Conservation (phyloP, 2,329 filamentous ascomycete genomes). For the Lachnellula hyalina region DNA sequence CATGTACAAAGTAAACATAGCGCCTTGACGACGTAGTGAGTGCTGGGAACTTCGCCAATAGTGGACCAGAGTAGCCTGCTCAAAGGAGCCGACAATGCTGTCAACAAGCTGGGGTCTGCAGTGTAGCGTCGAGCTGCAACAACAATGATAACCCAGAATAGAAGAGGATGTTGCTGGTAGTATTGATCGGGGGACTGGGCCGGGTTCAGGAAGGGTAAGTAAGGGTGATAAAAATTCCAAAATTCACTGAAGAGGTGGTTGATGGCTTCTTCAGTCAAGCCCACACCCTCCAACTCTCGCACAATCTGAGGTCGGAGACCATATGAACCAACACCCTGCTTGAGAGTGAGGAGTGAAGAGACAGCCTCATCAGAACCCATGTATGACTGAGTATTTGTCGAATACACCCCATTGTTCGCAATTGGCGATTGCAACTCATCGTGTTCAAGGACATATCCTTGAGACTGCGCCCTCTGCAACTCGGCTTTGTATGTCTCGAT, state of each 20-base stretch:
- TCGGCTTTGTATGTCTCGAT: constrained; percentile 63
- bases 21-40: constrained; percentile 76
- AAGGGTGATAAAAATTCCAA: constrained; percentile 71
- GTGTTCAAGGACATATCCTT: constrained; percentile 51
- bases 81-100: constrained; percentile 61
- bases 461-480: constrained; percentile 53
- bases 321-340: constrained; percentile 57
- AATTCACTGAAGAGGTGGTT: constrained; percentile 66
- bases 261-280: constrained; percentile 59
- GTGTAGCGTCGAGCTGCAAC: constrained; percentile 69
- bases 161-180: constrained; percentile 68
- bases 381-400: constrained; percentile 54
- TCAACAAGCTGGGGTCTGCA: constrained; percentile 54
- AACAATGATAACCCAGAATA: constrained; percentile 81
- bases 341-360: constrained; percentile 60
- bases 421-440: constrained; percentile 57
- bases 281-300: constrained; percentile 52
- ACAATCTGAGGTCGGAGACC: constrained; percentile 22
- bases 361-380: constrained; percentile 67
- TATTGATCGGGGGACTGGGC: constrained; percentile 65
- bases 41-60: constrained; percentile 70
- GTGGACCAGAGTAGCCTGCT: constrained; percentile 72
- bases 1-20: constrained; percentile 75
- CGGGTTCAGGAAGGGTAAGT: constrained; percentile 68
- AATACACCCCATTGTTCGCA: constrained; percentile 47